Evolutionary conservation across 176 grass and related monocot species (phyloP), one percentile per base, ranked within the genome.

Genomic region (Oryza nivara): DNA sequence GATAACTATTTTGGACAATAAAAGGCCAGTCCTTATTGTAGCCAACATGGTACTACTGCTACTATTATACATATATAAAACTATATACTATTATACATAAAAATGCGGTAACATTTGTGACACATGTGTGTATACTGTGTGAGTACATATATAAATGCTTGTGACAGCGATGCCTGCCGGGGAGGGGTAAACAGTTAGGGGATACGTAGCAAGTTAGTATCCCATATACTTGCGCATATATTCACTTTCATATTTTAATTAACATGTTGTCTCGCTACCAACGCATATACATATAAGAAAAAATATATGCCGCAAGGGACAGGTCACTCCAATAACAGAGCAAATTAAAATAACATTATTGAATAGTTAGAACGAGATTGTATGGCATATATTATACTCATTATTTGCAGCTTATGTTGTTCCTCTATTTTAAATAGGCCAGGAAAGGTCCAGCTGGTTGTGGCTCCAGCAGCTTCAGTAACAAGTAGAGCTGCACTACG

Each of bases 1-100:
- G 5, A 40, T 79, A 9, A 22, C n/a, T 79, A 8, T n/a, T 61
- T 22, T 61, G 52, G 54, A 12, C 34, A 5, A 48, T 35, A 8
- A 72, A 35, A 23, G 20, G 25, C 54, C 40, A 9, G 68, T 54
- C 58, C n/a, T 43, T 73, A 54, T 54, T 74, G 60, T 74, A 73
- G 68, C 69, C 26, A 80, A 80, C 4, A 86, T 73, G 65, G 52
- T 56, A 20, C 11, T 6, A 46, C 15, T 78, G 40, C 5, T 36
- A 71, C 41, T 73, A 71, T 28, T 73, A 19, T 80, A 49, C 76
- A 41, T 52, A 52, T 36, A 26, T 26, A 26, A 36, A 36, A 36
- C 35, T 36, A 36, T 36, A 52, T 5, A 52, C 4, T 52, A 52
- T 52, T 16, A 52, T 52, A 16, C 49, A 52, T 4, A 22, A 61